Evolutionary conservation across 805 yeast genomes (phyloP), one percentile per base, ranked within the genome.

Genomic region (Metschnikowia drakensbergensis): DNA sequence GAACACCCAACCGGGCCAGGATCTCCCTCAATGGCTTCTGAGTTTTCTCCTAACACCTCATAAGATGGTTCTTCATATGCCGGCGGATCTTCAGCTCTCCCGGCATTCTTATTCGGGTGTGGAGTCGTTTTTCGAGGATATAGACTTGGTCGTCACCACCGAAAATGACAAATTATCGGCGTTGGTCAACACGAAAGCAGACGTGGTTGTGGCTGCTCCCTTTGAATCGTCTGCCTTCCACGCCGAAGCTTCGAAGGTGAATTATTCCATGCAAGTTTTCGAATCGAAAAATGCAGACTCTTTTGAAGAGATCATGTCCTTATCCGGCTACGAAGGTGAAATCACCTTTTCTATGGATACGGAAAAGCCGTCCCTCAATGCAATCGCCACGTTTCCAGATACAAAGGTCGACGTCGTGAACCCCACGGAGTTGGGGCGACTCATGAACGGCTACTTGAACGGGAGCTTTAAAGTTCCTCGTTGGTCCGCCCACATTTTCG

Each of bases 11-110:
- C 27, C 31, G 9, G 38, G 10, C 11, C 37, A 25, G 6, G 27
- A 27, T 11, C 17, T 33, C 31, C 38, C 45, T 7, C 23, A 10
- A n/a, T 42, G 45, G 45, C 45, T 42, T 34, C 37, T 33, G 17
- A 17, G 1, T 9, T 17, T 42, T 10, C 31, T 40, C 11, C 34
- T 6, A 25, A 31, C 8, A 4, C 43, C 35, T 3, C 36, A 23
- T 13, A 40, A 32, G 26, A 30, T 40, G 17, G 23, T 7, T 1
- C 4, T 40, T 31, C 29, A 35, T 5, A 8, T 40, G 23, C 43
- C 43, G 26, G 13, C 7, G 9, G 36, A 30, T 31, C 29, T 25
- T 5, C 36, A 17, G 34, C 17, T 40, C n/a, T 9, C 28, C 22
- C 3, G 6, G n/a, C 43, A 35, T 11, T 23, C 6, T 30, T 40